These are phyloP conservation scores for Trebouxiophyceae sp. DNA, from an alignment of 163 green algal species.

Conservation along the genomic window DNA sequence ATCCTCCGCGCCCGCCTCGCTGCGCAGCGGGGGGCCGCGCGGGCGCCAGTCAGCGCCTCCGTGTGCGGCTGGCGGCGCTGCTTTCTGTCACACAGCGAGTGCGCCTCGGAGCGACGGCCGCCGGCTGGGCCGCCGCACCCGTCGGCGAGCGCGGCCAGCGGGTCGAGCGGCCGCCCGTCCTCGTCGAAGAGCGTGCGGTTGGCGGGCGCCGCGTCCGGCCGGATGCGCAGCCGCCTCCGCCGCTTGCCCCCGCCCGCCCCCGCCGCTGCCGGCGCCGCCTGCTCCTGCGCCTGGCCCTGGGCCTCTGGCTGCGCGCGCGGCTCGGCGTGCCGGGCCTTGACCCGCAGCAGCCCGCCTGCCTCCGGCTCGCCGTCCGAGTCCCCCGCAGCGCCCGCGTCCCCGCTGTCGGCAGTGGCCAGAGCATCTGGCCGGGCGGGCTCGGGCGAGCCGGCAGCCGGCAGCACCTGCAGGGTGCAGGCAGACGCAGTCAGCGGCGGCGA, in stretches of 20 bases:
- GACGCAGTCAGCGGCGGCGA: too few species aligned
- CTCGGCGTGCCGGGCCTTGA: neutral
- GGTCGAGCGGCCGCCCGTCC: slow-evolving; percentile 58
- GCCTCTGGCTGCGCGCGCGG: neutral
- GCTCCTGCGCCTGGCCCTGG: neutral
- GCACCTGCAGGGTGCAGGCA: too few species aligned
- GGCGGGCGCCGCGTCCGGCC: slow-evolving; percentile 22
- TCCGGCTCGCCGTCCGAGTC: too few species aligned
- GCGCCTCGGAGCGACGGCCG: neutral
- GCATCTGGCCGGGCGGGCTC: too few species aligned
- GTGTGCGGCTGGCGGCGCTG: neutral
- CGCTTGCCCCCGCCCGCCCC: slow-evolving; percentile 32
- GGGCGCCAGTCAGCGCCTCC: too few species aligned
- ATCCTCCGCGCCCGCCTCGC: too few species aligned
- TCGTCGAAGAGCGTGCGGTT: slow-evolving; percentile 72
- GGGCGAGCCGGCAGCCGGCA: too few species aligned
- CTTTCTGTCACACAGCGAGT: neutral
- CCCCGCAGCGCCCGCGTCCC: too few species aligned
- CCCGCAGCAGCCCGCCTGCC: neutral
- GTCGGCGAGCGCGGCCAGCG: slow-evolving; percentile 42
- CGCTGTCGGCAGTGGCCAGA: too few species aligned
- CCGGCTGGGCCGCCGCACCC: slow-evolving; percentile 6
- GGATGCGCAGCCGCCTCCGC: slow-evolving; percentile 72
- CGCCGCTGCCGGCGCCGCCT: neutral
- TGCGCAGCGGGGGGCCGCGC: too few species aligned